Evolutionary conservation across 352 stramenopile genomes (phyloP).

Genomic region (Phytopythium cucurbitacearum): DNA sequence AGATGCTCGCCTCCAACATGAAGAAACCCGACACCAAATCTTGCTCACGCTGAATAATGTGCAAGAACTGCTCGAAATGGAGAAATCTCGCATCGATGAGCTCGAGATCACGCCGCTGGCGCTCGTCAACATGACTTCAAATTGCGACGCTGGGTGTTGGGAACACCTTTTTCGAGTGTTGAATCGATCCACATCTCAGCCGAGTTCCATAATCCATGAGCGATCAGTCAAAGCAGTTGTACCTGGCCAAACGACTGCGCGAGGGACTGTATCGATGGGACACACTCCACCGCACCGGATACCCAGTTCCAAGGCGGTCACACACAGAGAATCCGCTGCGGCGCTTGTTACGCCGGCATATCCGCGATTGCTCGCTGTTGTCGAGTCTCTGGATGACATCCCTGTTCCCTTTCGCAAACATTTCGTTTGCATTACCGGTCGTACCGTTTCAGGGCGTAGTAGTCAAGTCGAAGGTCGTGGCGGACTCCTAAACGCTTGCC

Average conservation of each 20-base stretch:
- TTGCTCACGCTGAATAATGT: constrained; percentile 26
- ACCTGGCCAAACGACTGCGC: too few relatives aligned
- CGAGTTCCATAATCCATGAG: constrained; percentile 14
- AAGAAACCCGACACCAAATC: constrained; percentile 6
- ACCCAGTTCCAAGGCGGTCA: constrained; percentile 17
- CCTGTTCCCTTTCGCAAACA: constrained; percentile 22
- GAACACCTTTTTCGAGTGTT: constrained; percentile 47
- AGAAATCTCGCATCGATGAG: constrained; percentile 25
- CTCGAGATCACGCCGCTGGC: constrained; percentile 35
- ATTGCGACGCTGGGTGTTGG: constrained; percentile 16
- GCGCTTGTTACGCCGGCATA: constrained; percentile 23
- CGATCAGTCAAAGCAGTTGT: neutral
- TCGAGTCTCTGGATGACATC: constrained; percentile 12
- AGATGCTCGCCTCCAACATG: neutral
- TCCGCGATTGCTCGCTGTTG: constrained; percentile 22
- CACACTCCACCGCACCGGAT: neutral
- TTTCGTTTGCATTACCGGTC: constrained; percentile 17
- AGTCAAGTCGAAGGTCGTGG: too few relatives aligned
- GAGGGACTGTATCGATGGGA: neutral
- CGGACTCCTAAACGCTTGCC: too few relatives aligned
- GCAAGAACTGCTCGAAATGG: constrained; percentile 24
- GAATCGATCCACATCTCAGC: constrained; percentile 19
- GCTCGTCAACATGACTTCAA: constrained; percentile 32
- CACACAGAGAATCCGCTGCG: constrained; percentile 15
- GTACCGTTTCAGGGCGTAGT: too few relatives aligned